Percentiles rank a stretch among this genome's conserved stretches.
These are phyloP conservation scores for Verruconis gallopava DNA, from an alignment of 2,329 filamentous ascomycete genomes.

Conservation along the genomic window DNA sequence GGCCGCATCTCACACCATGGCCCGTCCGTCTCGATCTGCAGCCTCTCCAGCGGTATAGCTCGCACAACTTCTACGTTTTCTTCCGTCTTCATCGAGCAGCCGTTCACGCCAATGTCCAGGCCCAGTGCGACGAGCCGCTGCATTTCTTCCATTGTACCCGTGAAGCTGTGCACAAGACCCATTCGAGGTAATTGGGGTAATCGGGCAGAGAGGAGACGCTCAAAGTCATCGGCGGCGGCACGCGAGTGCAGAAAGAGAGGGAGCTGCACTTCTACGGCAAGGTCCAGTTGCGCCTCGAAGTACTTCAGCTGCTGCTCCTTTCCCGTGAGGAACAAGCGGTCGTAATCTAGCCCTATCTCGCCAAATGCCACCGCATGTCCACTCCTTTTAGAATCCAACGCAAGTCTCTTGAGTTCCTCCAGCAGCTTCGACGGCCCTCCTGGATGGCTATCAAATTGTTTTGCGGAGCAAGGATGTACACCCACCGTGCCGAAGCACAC, in stretches of 20 bases:
- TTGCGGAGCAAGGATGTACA: conserved; percentile 82
- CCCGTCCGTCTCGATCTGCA: conserved; percentile 95
- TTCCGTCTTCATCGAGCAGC: conserved; percentile 87
- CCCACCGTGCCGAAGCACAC: conserved; percentile 83
- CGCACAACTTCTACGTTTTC: conserved; percentile 81
- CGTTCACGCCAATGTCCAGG: conserved; percentile 88
- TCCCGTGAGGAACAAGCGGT: conserved; percentile 71
- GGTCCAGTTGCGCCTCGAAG: conserved; percentile 68
- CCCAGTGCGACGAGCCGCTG: conserved; percentile 63
- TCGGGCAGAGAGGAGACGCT: conserved; percentile 50
- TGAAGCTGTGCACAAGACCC: conserved; percentile 91
- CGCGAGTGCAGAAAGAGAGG: conserved; percentile 89
- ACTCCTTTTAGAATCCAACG: conserved; percentile 43
- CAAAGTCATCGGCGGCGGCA: conserved; percentile 76
- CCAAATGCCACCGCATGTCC: conserved; percentile 69
- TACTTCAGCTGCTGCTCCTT: conserved; percentile 71
- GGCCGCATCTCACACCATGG: conserved; percentile 94
- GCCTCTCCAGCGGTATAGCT: conserved; percentile 59
- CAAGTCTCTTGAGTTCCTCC: conserved; percentile 48
- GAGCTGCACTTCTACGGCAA: conserved; percentile 64
- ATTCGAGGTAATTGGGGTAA: conserved; percentile 57
- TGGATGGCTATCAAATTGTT: conserved; percentile 56
- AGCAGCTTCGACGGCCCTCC: conserved; percentile 44
- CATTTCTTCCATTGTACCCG: conserved; percentile 79
- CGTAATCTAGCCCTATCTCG: conserved; percentile 93